These are phyloP conservation scores for Nicotiana noctiflora DNA, from an alignment of 257 asterid genomes.

Conservation along the genomic window DNA sequence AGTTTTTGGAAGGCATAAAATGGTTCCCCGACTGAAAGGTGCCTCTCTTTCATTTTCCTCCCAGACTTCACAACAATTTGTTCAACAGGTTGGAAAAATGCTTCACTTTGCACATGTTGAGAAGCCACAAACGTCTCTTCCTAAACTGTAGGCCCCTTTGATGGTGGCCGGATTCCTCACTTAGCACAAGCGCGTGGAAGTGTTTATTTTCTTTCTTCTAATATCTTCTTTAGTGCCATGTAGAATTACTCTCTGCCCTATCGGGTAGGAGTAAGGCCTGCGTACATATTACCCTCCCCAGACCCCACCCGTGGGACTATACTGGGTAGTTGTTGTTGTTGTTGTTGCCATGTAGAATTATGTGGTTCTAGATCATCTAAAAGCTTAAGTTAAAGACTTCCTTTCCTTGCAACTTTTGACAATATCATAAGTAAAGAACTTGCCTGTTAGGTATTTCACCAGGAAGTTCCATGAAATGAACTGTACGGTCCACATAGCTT, in stretches of 20 bases:
- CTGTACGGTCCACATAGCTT: conserved; percentile 83
- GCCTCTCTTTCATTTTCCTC: neutral
- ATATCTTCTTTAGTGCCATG: neutral
- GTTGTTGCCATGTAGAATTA: neutral
- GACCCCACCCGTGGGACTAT: too few species aligned
- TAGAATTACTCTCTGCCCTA: too few species aligned
- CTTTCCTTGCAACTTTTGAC: neutral
- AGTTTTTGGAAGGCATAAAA: neutral
- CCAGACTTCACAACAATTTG: neutral
- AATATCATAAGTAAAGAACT: conserved; percentile 1
- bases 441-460: conserved; percentile 94
- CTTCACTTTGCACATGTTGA: neutral
- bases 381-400: neutral
- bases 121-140: neutral
- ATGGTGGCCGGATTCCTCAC: neutral
- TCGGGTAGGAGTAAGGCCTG: too few species aligned
- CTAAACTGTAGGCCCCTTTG: neutral
- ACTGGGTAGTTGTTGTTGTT: too few species aligned
- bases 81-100: neutral
- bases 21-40: neutral
- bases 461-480: conserved; percentile 99
- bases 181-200: neutral
- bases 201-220: neutral
- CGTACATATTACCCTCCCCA: too few species aligned
- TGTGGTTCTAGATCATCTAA: neutral